Conservation (phyloP, 345 rosid species). For the Populus pruinosa region DNA sequence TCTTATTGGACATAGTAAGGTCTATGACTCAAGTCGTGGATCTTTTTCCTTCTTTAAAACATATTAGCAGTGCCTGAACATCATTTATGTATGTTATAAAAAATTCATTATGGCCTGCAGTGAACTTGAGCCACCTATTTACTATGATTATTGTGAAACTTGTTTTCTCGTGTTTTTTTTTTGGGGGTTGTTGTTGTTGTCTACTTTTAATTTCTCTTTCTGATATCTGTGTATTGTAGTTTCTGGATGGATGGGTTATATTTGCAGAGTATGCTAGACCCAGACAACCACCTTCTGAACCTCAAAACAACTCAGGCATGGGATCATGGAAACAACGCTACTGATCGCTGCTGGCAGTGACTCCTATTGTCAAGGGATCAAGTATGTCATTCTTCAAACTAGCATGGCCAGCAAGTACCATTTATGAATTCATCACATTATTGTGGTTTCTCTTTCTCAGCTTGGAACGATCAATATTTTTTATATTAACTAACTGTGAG, state of each 20-base stretch:
- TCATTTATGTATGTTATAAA: too few relatives aligned
- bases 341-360: constrained; percentile 1
- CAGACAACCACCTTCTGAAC: constrained; percentile 27
- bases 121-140: too few relatives aligned
- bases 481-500: background rate
- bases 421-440: background rate
- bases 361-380: background rate
- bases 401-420: background rate
- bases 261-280: constrained; percentile 72
- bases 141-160: background rate
- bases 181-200: too few relatives aligned
- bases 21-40: too few relatives aligned
- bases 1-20: too few relatives aligned
- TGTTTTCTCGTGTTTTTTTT: background rate
- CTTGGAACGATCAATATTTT: background rate
- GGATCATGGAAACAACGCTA: background rate
- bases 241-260: constrained; percentile 80
- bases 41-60: too few relatives aligned
- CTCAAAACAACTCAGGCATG: constrained; percentile 14
- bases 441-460: background rate
- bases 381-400: background rate
- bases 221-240: constrained; percentile 32
- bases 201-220: background rate
- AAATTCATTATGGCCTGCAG: too few relatives aligned
- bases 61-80: too few relatives aligned